These are phyloP conservation scores for Aegilops longissima DNA, from an alignment of 176 grass and related monocot genomes.

Conservation along the genomic window DNA sequence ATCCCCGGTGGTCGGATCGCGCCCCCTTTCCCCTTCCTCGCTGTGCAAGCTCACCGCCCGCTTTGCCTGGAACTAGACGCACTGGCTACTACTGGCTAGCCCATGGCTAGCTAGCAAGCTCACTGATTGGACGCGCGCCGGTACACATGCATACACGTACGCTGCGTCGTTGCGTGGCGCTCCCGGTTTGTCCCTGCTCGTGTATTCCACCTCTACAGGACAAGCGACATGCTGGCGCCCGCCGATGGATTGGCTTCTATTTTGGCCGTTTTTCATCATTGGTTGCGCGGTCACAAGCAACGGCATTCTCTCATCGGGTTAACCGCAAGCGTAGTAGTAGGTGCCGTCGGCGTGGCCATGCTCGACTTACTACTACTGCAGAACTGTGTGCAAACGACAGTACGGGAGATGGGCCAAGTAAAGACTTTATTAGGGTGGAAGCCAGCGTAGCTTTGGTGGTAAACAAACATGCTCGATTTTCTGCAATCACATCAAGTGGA, in stretches of 20 bases:
- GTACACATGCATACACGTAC: background rate
- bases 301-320: background rate
- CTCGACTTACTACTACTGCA: background rate
- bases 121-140: background rate
- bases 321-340: too few relatives aligned
- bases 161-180: background rate
- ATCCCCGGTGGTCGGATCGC: slow-evolving; percentile 18
- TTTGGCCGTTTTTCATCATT: background rate
- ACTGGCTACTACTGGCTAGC: background rate
- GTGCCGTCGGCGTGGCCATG: background rate
- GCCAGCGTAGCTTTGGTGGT: background rate
- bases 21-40: background rate
- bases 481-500: background rate
- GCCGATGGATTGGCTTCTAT: background rate
- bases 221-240: slow-evolving; percentile 22
- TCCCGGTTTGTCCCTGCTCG: background rate
- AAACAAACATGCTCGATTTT: background rate
- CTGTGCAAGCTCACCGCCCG: slow-evolving; percentile 21
- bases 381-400: background rate
- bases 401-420: too few relatives aligned
- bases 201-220: slow-evolving; percentile 11
- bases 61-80: background rate
- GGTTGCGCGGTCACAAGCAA: slow-evolving; percentile 33
- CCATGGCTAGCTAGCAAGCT: background rate
- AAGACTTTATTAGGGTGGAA: background rate